phyloP scores from a whole-genome alignment of 352 stramenopile genomes.

The Peronospora farinosa region DNA sequence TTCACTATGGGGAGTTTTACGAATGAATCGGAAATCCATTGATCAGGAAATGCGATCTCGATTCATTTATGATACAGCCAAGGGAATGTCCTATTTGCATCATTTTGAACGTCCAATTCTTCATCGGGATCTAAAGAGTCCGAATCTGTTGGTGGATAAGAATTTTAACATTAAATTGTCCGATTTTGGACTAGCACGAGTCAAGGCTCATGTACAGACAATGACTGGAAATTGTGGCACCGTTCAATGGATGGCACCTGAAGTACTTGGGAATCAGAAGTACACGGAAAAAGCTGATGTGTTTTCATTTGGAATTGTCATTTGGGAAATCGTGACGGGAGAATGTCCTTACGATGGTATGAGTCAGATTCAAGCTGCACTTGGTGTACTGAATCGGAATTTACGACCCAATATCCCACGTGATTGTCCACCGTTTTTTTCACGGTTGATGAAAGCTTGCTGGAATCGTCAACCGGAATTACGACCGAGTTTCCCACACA shows the following conservation, averaged over 20 bases:
- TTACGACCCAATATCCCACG: conserved; percentile 55
- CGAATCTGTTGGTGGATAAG: conserved; percentile 78
- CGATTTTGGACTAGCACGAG: conserved; percentile 76
- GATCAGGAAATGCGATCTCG: conserved; percentile 46
- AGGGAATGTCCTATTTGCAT: conserved; percentile 83
- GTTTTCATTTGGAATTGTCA: conserved; percentile 87
- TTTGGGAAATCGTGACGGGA: conserved; percentile 87
- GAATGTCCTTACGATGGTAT: conserved; percentile 86
- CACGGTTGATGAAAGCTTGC: conserved; percentile 64
- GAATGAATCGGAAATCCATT: conserved; percentile 51
- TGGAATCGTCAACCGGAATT: conserved; percentile 68
- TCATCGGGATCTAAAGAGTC: conserved; percentile 80
- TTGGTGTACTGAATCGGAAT: conserved; percentile 67
- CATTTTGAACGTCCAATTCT: conserved; percentile 78
- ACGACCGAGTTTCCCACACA: conserved; percentile 60
- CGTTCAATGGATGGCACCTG: conserved; percentile 60
- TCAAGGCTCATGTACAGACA: conserved; percentile 78
- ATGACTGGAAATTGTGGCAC: conserved; percentile 86
- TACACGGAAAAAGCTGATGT: conserved; percentile 89
- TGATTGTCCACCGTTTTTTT: conserved; percentile 63
- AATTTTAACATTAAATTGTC: conserved; percentile 83
- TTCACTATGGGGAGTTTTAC: conserved; percentile 89
- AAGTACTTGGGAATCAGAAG: conserved; percentile 80
- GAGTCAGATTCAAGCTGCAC: conserved; percentile 70
- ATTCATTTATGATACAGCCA: conserved; percentile 71